Evolutionary conservation across 768 basidiomycete genomes (phyloP).

Genomic region (Suillus subluteus): DNA sequence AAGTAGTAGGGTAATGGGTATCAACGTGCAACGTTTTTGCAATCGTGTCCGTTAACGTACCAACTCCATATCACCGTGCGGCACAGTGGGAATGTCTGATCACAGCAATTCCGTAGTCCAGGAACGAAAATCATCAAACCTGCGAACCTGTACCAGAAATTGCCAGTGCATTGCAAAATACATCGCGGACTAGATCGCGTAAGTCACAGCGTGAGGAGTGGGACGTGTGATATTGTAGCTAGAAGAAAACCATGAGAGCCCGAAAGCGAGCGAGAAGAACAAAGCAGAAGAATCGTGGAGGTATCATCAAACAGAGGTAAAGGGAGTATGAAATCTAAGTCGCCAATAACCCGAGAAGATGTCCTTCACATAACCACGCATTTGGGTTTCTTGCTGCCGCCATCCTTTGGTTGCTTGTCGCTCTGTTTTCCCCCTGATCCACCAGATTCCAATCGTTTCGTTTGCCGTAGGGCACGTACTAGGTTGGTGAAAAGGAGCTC

Average conservation of each 20-base stretch:
- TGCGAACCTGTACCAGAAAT: conserved; percentile 11
- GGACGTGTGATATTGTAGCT: conserved; percentile 37
- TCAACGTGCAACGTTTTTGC: neutral
- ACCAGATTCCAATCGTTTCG: conserved; percentile 57
- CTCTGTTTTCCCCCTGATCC: conserved; percentile 42
- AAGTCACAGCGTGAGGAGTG: conserved; percentile 40
- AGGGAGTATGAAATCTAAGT: conserved; percentile 68
- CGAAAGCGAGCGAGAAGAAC: conserved; percentile 28
- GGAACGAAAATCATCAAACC: neutral
- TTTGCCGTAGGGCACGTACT: conserved; percentile 80
- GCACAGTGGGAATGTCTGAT: conserved; percentile 6
- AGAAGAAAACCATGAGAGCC: conserved; percentile 31
- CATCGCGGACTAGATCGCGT: conserved; percentile 44
- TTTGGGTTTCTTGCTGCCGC: conserved; percentile 51
- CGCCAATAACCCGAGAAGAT: conserved; percentile 61
- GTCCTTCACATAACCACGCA: conserved; percentile 82
- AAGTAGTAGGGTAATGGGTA: no score
- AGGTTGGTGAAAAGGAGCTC: conserved; percentile 88
- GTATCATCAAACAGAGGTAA: conserved; percentile 85
- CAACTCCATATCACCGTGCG: neutral
- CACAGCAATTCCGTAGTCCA: conserved; percentile 6
- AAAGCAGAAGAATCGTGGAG: conserved; percentile 46
- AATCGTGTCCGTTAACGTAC: neutral
- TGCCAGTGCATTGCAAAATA: conserved; percentile 42
- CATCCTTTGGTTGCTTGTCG: conserved; percentile 47